Evolutionary conservation across 164 flowering plant genomes (phyloP).

Genomic region (Magnolia changhungtana): DNA sequence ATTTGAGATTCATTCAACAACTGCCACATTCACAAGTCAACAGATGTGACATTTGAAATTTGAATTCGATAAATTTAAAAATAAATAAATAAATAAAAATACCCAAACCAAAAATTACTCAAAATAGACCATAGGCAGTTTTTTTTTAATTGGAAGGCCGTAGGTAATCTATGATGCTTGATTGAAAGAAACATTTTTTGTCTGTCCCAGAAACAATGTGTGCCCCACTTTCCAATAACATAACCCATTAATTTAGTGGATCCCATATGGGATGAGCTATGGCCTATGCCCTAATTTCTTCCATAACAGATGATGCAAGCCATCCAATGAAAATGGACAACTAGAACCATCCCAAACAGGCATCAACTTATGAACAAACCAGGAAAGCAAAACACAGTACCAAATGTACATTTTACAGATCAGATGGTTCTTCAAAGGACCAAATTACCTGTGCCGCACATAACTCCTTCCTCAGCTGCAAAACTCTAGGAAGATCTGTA

Average conservation of each 20-base stretch:
- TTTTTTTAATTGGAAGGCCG: no score
- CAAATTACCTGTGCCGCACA: constrained; percentile 59
- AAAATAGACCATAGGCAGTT: no score
- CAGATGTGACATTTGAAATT: not conserved
- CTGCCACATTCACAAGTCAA: constrained; percentile 32
- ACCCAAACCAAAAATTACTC: no score
- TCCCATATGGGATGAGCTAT: not conserved
- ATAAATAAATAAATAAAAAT: no score
- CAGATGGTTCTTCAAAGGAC: not conserved
- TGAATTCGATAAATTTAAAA: no score
- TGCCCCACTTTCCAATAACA: no score
- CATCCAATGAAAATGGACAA: not conserved
- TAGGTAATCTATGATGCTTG: not conserved
- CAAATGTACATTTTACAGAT: no score
- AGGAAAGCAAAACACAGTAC: not conserved
- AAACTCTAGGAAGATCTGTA: constrained; percentile 60
- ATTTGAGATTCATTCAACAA: constrained; percentile 60
- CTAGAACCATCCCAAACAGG: not conserved
- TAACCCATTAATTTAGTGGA: not conserved
- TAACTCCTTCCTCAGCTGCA: constrained; percentile 66
- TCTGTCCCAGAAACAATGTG: no score
- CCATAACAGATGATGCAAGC: not conserved
- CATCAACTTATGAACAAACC: not conserved
- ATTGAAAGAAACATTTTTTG: not conserved
- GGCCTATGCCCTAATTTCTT: not conserved